Conservation (phyloP, 352 stramenopile genomes). For the Sclerospora graminicola region DNA sequence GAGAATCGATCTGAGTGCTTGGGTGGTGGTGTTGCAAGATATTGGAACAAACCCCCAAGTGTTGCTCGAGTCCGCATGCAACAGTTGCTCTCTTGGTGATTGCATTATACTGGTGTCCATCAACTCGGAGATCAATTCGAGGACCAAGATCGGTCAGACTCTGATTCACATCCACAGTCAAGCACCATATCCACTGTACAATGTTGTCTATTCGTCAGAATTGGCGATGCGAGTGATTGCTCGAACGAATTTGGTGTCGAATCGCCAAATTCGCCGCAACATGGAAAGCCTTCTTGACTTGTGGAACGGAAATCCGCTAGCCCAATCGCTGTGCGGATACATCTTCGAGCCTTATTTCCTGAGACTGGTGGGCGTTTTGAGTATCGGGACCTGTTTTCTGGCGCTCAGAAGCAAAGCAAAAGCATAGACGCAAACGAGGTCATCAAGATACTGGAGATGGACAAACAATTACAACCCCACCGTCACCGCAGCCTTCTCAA, state of each 20-base stretch:
- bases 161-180: conserved; percentile 29
- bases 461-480: conserved; percentile 12
- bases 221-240: conserved; percentile 27
- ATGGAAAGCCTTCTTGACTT: conserved; percentile 24
- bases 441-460: conserved; percentile 3
- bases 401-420: conserved; percentile 14
- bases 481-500: conserved; percentile 6
- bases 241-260: conserved; percentile 15
- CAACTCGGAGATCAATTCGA: conserved; percentile 17
- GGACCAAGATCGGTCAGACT: conserved; percentile 19
- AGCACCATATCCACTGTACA: conserved; percentile 16
- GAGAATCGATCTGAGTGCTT: conserved; percentile 15
- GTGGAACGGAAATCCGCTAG: conserved; percentile 19
- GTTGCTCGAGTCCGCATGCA: conserved; percentile 14
- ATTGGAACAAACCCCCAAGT: conserved; percentile 10
- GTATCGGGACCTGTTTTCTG: conserved; percentile 14
- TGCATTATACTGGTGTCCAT: conserved; percentile 22
- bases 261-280: conserved; percentile 8
- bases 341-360: conserved; percentile 27
- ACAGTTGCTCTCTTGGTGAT: conserved; percentile 20
- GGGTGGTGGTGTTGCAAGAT: conserved; percentile 25
- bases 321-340: conserved; percentile 21
- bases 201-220: conserved; percentile 23
- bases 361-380: conserved; percentile 16
- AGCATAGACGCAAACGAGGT: conserved; percentile 15